A percentile compares a stretch with the other conserved stretches of the same genome.
phyloP scores from a whole-genome alignment of 2,329 filamentous ascomycete species.

The Botryotinia calthae region DNA sequence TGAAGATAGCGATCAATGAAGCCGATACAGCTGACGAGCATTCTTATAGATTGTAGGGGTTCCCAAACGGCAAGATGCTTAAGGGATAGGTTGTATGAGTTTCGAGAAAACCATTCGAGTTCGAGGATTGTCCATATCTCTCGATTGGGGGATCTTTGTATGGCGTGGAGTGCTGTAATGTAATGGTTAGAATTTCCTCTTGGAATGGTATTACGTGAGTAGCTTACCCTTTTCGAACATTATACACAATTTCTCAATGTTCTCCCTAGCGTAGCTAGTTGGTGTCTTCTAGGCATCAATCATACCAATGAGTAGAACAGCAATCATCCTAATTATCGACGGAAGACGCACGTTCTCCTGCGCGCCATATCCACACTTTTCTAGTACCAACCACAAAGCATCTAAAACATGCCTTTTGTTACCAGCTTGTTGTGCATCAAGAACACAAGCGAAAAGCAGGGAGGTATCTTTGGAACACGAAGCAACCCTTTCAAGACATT shows the following conservation, averaged over 20 bases:
- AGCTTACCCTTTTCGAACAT: slow-evolving; percentile 50
- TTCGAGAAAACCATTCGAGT: slow-evolving; percentile 80
- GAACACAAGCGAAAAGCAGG: slow-evolving; percentile 75
- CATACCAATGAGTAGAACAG: slow-evolving; percentile 49
- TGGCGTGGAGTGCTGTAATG: slow-evolving; percentile 37
- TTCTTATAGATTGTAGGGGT: slow-evolving; percentile 51
- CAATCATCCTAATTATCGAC: slow-evolving; percentile 61
- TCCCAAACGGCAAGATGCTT: slow-evolving; percentile 57
- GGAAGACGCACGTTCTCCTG: slow-evolving; percentile 56
- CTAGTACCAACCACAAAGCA: slow-evolving; percentile 59
- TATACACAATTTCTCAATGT: slow-evolving; percentile 52
- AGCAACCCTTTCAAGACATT: slow-evolving; percentile 62
- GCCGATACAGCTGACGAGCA: slow-evolving; percentile 54
- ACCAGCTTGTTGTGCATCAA: slow-evolving; percentile 68
- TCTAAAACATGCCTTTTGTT: slow-evolving; percentile 59
- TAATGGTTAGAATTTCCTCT: slow-evolving; percentile 11
- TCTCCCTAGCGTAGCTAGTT: slow-evolving; percentile 10
- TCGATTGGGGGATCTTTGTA: slow-evolving; percentile 43
- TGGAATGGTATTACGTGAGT: rapidly evolving
- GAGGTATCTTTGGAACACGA: slow-evolving; percentile 53
- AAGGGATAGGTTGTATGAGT: slow-evolving; percentile 74
- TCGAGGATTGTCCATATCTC: slow-evolving; percentile 59
- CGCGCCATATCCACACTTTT: slow-evolving; percentile 50
- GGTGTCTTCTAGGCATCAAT: slow-evolving; percentile 36
- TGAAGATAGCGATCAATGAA: slow-evolving; percentile 53